Base-by-base conservation (phyloP, 805 yeast species). In the Candida qinlingensis region DNA sequence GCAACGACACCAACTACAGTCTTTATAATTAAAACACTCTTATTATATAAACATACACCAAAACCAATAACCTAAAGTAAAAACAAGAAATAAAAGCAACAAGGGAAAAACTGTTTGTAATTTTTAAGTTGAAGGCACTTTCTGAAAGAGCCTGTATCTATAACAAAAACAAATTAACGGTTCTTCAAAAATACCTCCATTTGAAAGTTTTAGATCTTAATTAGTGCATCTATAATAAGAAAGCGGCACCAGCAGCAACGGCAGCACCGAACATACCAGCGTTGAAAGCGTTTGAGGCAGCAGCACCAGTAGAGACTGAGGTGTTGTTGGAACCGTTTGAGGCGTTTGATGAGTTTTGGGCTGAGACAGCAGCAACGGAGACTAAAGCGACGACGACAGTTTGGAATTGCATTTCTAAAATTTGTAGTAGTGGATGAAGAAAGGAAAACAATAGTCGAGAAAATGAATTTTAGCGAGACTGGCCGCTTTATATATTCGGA, bases 231-330 rank as follows among this genome's bases (percentile, higher is more conserved):
- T 71, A 72, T 69, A 72, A 70, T 63, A 71, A 67, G 71, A 71
- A 70, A 62, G 74, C 75, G 54, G 83, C 82, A 77, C 88, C 91
- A 64, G 90, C 91, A 59, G 90, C 91, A 60, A 85, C 87, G 67
- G 83, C 87, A 62, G 87, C 90, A 79, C 89, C 91, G 63, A 83
- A 72, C 66, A 81, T 79, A 73, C 86, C 83, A 66, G 88, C 85
- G 72, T 83, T 81, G 66, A 77, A 73, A 55, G 78, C 76, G 69
- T 72, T 74, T 58, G 75, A 68, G 55, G 69, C 73, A 62, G 78
- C 83, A 60, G 73, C 76, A 59, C 68, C 69, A 54, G 74, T 67
- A 39, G 85, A 70, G 53, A 64, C 65, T 67, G 72, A 71, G 56
- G 79, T 49, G 54, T 69, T 68, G 58, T 78, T 50, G 56, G 71